Evolutionary conservation across 2,329 filamentous ascomycete genomes (phyloP), one percentile per base, ranked within the genome.

Genomic region (Trichoderma breve): DNA sequence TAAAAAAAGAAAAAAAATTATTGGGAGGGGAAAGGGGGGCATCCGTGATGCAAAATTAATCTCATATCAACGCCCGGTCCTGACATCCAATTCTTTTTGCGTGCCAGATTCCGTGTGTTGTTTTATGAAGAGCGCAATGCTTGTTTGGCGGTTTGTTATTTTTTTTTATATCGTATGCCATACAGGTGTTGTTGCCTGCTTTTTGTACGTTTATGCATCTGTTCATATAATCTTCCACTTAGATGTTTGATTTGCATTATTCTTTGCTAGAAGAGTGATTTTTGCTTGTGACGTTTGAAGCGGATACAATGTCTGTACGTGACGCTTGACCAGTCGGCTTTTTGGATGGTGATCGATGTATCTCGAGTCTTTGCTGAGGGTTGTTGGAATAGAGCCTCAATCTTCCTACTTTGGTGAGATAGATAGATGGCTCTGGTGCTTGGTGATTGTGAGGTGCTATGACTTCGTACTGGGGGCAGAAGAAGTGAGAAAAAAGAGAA

Each of bases 151-250:
- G 15, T 7, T 43, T 43, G 2, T 36, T 39, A 43, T 4, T 43
- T 43, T 43, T 34, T 47, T 60, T 32, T 58, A 32, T 55, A n/a
- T 32, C 2, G 36, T 9, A 34, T 47, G 55, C 53, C n/a, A 24
- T 36, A 53, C 57, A 51, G 34, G 55, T 47, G 11, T 15, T 32
- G 53, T 30, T 36, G 58, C 58, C 39, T 53, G 57, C 28, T 70
- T 62, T 62, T 53, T 70, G 57, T 70, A 70, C 57, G 30, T 58
- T 62, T 70, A 70, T 39, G 57, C 39, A 62, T 53, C 57, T 70
- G 57, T 62, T 62, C 21, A 70, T 70, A 70, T 70, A 70, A 62
- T 62, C 15, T 62, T 60, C 21, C 66, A 34, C 66, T 70, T 70
- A 61, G 66, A 70, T 70, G 57, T 28, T 36, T 53, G 39, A 32